Percentiles rank a stretch among this genome's conserved stretches.
These are phyloP conservation scores for Mycogone perniciosa DNA, from an alignment of 2,329 filamentous ascomycete species.

Conservation along the genomic window DNA sequence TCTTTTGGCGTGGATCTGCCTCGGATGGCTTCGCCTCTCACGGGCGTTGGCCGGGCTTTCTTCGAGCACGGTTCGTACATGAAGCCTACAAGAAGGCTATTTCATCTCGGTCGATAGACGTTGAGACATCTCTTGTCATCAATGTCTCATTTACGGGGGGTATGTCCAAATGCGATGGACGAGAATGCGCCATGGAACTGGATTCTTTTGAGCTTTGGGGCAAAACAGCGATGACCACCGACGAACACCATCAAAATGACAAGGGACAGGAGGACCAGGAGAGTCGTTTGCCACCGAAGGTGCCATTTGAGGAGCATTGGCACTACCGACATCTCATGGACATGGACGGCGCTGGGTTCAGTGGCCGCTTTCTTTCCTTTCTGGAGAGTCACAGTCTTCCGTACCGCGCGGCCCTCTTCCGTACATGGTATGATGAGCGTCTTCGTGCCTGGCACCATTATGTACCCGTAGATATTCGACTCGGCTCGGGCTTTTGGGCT, in stretches of 20 bases:
- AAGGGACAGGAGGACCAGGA: conserved; percentile 20
- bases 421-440: conserved; percentile 59
- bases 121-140: conserved; percentile 24
- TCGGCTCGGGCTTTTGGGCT: conserved; percentile 53
- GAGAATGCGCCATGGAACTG: conserved; percentile 33
- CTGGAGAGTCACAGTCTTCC: conserved; percentile 58
- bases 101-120: conserved; percentile 1
- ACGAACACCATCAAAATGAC: no score
- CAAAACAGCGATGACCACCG: conserved; percentile 17
- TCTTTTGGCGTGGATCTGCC: conserved; percentile 55
- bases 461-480: conserved; percentile 49
- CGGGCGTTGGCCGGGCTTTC: conserved; percentile 53
- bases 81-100: conserved; percentile 38
- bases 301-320: conserved; percentile 39
- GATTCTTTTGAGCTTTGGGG: conserved; percentile 36
- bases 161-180: conserved; percentile 35
- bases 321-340: conserved; percentile 60
- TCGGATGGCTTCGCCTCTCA: conserved; percentile 39
- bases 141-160: conserved; percentile 36
- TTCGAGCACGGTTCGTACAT: conserved; percentile 61
- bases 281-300: background rate
- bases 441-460: conserved; percentile 58
- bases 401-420: conserved; percentile 56
- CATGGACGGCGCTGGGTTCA: conserved; percentile 63
- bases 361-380: conserved; percentile 60